These are phyloP conservation scores for Cyberlindnera misumaiensis DNA, from an alignment of 805 yeast genomes.

Conservation along the genomic window DNA sequence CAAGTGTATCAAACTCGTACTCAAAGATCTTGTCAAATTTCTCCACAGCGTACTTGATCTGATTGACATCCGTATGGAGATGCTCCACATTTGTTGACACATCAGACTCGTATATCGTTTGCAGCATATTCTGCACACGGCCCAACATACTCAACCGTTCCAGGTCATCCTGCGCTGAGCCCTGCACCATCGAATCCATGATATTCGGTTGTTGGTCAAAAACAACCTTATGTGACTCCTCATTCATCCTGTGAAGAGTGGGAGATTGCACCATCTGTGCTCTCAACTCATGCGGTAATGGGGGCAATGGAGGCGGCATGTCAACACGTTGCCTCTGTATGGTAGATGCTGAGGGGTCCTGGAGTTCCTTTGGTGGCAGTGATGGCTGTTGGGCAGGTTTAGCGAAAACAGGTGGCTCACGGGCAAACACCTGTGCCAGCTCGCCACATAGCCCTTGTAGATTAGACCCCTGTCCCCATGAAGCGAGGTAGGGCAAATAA, in stretches of 20 bases:
- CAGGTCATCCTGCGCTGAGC: background rate
- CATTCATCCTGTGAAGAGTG: conserved; percentile 9
- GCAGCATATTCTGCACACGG: conserved; percentile 18
- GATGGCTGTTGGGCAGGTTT: conserved; percentile 18
- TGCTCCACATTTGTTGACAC: conserved; percentile 17
- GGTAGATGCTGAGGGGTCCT: background rate
- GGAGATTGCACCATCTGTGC: conserved; percentile 13
- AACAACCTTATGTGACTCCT: conserved; percentile 4
- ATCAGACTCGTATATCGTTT: conserved; percentile 18
- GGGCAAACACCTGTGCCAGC: conserved; percentile 30
- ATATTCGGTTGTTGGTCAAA: conserved; percentile 20
- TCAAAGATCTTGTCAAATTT: conserved; percentile 31
- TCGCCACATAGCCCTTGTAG: conserved; percentile 23
- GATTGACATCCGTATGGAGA: conserved; percentile 17
- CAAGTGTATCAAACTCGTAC: conserved; percentile 28
- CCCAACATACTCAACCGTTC: conserved; percentile 6
- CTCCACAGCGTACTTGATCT: conserved; percentile 28
- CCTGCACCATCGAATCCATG: conserved; percentile 10
- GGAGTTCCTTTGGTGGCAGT: conserved; percentile 6
- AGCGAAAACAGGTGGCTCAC: conserved; percentile 40
- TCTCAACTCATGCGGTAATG: conserved; percentile 29
- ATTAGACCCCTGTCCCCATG: conserved; percentile 45
- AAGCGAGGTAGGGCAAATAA: conserved; percentile 57
- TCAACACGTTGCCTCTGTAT: background rate
- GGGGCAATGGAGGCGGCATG: conserved; percentile 32